Percentiles rank a stretch among this genome's conserved stretches.
phyloP scores from a whole-genome alignment of 2,329 filamentous ascomycete genomes.

The Exophiala phaeomuriformis region DNA sequence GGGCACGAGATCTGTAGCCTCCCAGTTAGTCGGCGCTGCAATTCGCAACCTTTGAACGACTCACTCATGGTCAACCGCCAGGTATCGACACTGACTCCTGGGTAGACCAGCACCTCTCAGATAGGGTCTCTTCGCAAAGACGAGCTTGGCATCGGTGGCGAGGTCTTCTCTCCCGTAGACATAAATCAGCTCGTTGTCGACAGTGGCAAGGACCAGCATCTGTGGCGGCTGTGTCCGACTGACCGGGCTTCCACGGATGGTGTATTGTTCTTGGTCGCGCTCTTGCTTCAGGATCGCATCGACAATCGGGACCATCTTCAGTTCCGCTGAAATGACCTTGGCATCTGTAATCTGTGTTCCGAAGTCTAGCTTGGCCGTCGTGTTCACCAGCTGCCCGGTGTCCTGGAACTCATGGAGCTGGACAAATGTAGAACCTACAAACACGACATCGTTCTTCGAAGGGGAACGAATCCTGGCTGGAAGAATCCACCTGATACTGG shows the following conservation, averaged over 20 bases:
- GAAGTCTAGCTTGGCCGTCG: conserved; percentile 75
- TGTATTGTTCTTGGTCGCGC: conserved; percentile 22
- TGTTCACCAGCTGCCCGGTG: conserved; percentile 61
- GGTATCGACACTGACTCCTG: conserved; percentile 54
- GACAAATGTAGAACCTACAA: conserved; percentile 75
- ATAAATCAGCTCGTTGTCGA: conserved; percentile 67
- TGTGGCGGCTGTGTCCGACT: conserved; percentile 60
- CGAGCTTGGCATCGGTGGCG: conserved; percentile 51
- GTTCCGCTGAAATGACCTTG: conserved; percentile 59
- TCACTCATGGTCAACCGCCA: conserved; percentile 72
- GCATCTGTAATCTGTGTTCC: conserved; percentile 71
- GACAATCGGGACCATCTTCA: conserved; percentile 32
- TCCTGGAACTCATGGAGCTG: conserved; percentile 67
- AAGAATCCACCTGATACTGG: conserved; percentile 67
- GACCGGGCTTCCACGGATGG: conserved; percentile 16
- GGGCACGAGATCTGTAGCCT: conserved; percentile 42
- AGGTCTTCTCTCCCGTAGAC: conserved; percentile 53
- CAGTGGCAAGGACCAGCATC: conserved; percentile 67
- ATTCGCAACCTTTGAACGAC: conserved; percentile 24
- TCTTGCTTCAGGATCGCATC: conserved; percentile 28
- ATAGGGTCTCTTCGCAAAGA: conserved; percentile 52
- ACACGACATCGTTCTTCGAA: conserved; percentile 71
- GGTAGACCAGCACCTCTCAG: conserved; percentile 49
- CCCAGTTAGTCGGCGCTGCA: conserved; percentile 5
- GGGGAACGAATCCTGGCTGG: conserved; percentile 68